phyloP scores from a whole-genome alignment of 306 rosid species.

The Medicago truncatula region MtrunA17r5.0-ANR NC_053047.1:40500501-40501000 shows the following conservation, averaged over 20 bases:
- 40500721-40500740: neutral
- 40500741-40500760: conserved; percentile 20
- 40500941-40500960: neutral
- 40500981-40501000: neutral
- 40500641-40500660: conserved; percentile 94
- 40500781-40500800: too few species aligned
- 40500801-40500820: too few species aligned
- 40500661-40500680: conserved; percentile 75
- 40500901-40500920: too few species aligned
- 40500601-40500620: conserved; percentile 66
- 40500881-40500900: too few species aligned
- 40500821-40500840: too few species aligned
- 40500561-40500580: conserved; percentile 64
- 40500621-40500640: conserved; percentile 82
- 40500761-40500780: too few species aligned
- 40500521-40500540: conserved; percentile 74
- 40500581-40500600: conserved; percentile 91
- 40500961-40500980: neutral
- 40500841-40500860: too few species aligned
- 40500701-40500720: neutral
- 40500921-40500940: too few species aligned
- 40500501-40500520: conserved; percentile 74
- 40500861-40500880: too few species aligned
- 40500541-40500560: conserved; percentile 80
- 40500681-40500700: conserved; percentile 18